Evolutionary conservation across 129 eudicot species (phyloP), one percentile per base, ranked within the genome.

Genomic region (Rutidosis leptorrhynchoides): DNA sequence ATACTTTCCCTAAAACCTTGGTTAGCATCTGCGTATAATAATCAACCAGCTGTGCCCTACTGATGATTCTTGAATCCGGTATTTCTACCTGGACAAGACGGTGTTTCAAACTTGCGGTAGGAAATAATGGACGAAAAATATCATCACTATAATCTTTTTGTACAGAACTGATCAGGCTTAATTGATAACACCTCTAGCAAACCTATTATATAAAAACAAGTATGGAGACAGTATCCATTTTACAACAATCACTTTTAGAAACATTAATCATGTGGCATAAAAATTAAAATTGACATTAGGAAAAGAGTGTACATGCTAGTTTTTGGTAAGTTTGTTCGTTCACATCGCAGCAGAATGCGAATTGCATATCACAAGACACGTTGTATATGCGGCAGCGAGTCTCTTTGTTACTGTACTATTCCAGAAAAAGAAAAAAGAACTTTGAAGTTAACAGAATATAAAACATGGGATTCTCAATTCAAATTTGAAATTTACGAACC

Each of bases 361-460:
- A 91, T 66, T 78, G 81, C 37, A 75, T 59, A 72, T 78, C 75
- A 58, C 70, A 79, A 57, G 86, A 91, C 75, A 86, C 96, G 70
- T 87, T 79, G 76, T 91, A 91, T 70, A 91, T 85, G 78, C 90
- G 79, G 85, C 71, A 79, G 68, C 83, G 88, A 54, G 97, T 94
- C 46, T 83, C 94, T 62, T 79, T 75, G 62, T 84, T 83, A 83
- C 97, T 91, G 26, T 58, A 43, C 23, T 32, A 15, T 22, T 33
- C 40, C 66, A 71, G 46, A 5, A 45, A 68, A 60, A 52, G n/a
- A n/a, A 32, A 54, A 58, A 15, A 28, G 24, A 56, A 49, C 14
- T 77, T 48, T 22, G 7, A 40, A 63, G 15, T 22, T 30, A 58
- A 29, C n/a, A 24, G 5, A 55, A 56, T 12, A 25, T 24, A 12